phyloP scores from a whole-genome alignment of 2,329 filamentous ascomycete species.

The Phialophora tarda region DNA sequence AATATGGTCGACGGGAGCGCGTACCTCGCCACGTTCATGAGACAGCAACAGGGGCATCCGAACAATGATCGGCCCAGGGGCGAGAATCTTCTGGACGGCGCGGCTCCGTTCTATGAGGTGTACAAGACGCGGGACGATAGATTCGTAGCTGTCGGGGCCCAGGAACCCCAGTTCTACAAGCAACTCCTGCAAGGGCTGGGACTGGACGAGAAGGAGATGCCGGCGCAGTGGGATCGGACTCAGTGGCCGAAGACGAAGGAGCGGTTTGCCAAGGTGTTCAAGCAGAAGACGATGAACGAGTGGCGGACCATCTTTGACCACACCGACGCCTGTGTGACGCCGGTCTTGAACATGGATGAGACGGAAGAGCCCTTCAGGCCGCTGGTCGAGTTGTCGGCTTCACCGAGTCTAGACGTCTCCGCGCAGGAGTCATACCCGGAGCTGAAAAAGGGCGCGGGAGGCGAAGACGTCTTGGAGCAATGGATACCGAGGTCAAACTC shows the following conservation, averaged over 20 bases:
- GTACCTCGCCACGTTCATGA: slow-evolving; percentile 78
- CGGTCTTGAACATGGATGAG: slow-evolving; percentile 76
- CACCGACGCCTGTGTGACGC: slow-evolving; percentile 90
- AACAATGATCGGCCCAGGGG: slow-evolving; percentile 71
- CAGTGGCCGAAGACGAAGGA: slow-evolving; percentile 71
- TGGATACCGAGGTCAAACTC: slow-evolving; percentile 17
- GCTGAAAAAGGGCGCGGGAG: slow-evolving; percentile 26
- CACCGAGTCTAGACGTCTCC: slow-evolving; percentile 68
- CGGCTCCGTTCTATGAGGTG: slow-evolving; percentile 84
- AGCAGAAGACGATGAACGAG: slow-evolving; percentile 69
- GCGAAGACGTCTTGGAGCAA: slow-evolving; percentile 21
- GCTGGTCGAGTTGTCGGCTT: slow-evolving; percentile 62
- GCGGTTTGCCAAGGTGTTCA: slow-evolving; percentile 68
- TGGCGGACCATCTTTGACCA: slow-evolving; percentile 88
- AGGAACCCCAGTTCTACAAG: slow-evolving; percentile 84
- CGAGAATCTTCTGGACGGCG: slow-evolving; percentile 79
- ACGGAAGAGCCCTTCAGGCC: slow-evolving; percentile 60
- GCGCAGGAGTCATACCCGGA: slow-evolving; percentile 28
- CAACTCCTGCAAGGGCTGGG: slow-evolving; percentile 70
- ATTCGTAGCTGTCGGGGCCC: slow-evolving; percentile 82
- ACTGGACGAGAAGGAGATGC: slow-evolving; percentile 51
- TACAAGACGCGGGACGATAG: slow-evolving; percentile 79
- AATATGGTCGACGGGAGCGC: slow-evolving; percentile 93
- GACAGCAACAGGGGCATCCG: slow-evolving; percentile 67
- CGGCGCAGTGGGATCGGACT: slow-evolving; percentile 60